Evolutionary conservation across 208 protist genomes (phyloP).

Genomic region (Acanthamoeba lenticulata): DNA sequence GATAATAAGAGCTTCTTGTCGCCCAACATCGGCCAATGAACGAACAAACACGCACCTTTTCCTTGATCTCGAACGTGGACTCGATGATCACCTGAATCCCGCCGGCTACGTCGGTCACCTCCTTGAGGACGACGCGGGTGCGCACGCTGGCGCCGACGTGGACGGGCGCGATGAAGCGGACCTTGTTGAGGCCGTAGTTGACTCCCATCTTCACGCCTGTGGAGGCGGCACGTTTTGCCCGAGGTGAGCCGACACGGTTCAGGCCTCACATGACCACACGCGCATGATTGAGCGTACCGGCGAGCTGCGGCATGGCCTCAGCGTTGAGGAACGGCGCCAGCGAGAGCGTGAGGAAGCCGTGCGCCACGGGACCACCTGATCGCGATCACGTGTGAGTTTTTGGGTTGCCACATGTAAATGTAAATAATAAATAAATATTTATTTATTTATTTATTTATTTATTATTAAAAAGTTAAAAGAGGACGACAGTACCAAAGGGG

Average conservation of each 20-base stretch:
- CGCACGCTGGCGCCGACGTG: slow-evolving; percentile 67
- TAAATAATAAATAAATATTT: no score
- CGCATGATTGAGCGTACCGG: not conserved
- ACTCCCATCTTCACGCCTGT: slow-evolving; percentile 65
- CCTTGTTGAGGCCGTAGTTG: slow-evolving; percentile 78
- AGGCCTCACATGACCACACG: not conserved
- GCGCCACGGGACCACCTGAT: slow-evolving; percentile 65
- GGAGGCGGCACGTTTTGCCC: not conserved
- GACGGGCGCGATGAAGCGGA: slow-evolving; percentile 76
- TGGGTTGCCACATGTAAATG: not conserved
- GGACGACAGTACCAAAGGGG: slow-evolving; percentile 58
- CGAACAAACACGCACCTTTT: not conserved
- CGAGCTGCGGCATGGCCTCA: slow-evolving; percentile 72
- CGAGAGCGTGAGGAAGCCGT: slow-evolving; percentile 77
- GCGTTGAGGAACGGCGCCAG: slow-evolving; percentile 73
- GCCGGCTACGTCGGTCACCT: slow-evolving; percentile 53
- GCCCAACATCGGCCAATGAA: not conserved
- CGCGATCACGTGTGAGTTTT: not conserved
- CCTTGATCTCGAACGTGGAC: slow-evolving; percentile 70
- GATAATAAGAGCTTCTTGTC: not conserved
- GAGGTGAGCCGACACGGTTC: not conserved
- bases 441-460: no score
- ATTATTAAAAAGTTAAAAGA: not conserved
- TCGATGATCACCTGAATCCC: slow-evolving; percentile 66
- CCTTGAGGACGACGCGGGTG: slow-evolving; percentile 64